Base-by-base conservation (phyloP, 148 eudicot species). In the Rhododendron vialii region DNA sequence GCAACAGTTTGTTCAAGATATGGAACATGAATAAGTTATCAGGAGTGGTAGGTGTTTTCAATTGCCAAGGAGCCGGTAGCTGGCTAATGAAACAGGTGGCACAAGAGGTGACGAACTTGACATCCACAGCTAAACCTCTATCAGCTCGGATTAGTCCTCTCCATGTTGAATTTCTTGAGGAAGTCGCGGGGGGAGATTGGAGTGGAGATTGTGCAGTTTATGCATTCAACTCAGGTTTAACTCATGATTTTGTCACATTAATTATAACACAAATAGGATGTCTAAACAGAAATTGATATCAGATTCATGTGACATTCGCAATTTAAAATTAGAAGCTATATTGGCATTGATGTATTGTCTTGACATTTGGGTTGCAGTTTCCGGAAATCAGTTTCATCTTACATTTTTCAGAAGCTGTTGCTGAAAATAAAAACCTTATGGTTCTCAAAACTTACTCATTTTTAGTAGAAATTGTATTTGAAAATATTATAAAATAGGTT, bases 161-260 rank as follows among this genome's bases (percentile, higher is more conserved):
- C 1, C 91, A 91, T 87, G 84, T 93, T 10, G 94, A 91, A 83
- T 93, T 85, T 87, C 88, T 93, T 57, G 90, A 85, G 65, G 92
- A 91, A 86, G 71, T 87, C 36, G 84, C 89, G 24, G 88, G 86
- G 41, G 91, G 86, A 79, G 71, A 84, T 30, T 91, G 91, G 92
- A 86, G 59, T 10, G 94, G 90, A 76, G 91, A 92, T 18, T 92
- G 89, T 86, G 93, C 92, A 78, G 71, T 90, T 6, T 93, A 89
- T 88, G 88, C 88, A 36, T 93, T 90, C 85, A 81, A 91, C 71
- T 86, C 93, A 48, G 94, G 94, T 92, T 41, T 17, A 85, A 80
- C 65, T 79, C 20, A 48, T 82, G 36, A 67, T 50, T 82, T 61
- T 35, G 36, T 82, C 45, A 5, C 28, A 24, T 13, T 22, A 63